These are phyloP conservation scores for Hypoxylon sp. DNA, from an alignment of 2,329 filamentous ascomycete species.

Conservation along the genomic window DNA sequence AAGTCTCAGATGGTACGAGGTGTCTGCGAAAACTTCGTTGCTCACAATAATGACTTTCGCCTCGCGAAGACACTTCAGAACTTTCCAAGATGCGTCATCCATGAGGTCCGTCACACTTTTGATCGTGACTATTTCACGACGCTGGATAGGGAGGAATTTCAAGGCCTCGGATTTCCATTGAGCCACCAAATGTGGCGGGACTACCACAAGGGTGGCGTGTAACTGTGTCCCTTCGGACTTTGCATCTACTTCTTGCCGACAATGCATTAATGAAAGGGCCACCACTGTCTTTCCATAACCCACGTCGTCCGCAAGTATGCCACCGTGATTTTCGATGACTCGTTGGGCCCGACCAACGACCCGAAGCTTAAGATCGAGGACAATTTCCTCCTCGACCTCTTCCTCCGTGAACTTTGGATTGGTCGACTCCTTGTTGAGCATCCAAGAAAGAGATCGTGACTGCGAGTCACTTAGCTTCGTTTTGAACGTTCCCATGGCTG, in stretches of 20 bases:
- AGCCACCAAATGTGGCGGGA: constrained; percentile 56
- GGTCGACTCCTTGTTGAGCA: constrained; percentile 48
- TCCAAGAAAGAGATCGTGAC: constrained; percentile 51
- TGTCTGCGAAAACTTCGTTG: constrained; percentile 45
- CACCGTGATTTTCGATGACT: constrained; percentile 52
- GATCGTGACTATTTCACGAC: constrained; percentile 48
- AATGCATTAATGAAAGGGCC: constrained; percentile 56
- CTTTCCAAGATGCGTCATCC: background rate
- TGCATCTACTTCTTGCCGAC: constrained; percentile 37
- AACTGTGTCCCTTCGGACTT: constrained; percentile 46
- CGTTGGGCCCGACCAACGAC: constrained; percentile 52
- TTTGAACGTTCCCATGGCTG: constrained; percentile 1
- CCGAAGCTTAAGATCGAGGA: constrained; percentile 53
- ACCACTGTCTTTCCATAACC: constrained; percentile 62
- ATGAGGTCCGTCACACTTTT: constrained; percentile 32
- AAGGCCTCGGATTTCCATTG: constrained; percentile 57
- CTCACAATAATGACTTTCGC: constrained; percentile 58
- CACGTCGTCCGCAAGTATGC: constrained; percentile 60
- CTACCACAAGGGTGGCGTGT: constrained; percentile 57
- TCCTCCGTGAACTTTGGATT: constrained; percentile 52
- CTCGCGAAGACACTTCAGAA: constrained; percentile 39
- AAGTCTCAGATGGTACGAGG: constrained; percentile 40
- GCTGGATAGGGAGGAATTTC: too few relatives aligned
- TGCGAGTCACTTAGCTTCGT: constrained; percentile 44
- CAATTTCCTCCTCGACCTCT: constrained; percentile 57